Conservation (phyloP, 1,284 basidiomycete species). For the Trichosporon asahii region DNA sequence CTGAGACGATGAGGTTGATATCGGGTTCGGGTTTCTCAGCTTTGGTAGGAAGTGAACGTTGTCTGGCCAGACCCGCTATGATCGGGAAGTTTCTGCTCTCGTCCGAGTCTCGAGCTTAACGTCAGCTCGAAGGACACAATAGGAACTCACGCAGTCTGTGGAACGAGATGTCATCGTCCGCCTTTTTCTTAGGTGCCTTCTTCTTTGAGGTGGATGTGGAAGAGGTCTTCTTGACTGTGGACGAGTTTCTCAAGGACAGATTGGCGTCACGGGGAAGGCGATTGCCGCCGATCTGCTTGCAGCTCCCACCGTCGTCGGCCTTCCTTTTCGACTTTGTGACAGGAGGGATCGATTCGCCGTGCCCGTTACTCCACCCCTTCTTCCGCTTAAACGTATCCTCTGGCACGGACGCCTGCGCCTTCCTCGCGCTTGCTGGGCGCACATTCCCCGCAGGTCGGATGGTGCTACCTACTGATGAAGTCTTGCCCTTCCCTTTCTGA, state of each 20-base stretch:
- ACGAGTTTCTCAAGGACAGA: conserved; percentile 8
- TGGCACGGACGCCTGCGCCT: conserved; percentile 9
- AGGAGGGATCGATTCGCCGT: conserved; percentile 19
- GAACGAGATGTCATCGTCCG: conserved; percentile 20
- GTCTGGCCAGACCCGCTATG: conserved; percentile 19
- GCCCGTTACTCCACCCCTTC: conserved; percentile 26
- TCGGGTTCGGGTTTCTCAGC: not conserved
- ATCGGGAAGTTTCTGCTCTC: conserved; percentile 13
- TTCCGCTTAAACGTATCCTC: conserved; percentile 6
- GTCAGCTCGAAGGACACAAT: not conserved
- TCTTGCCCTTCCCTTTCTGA: not conserved
- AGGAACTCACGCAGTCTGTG: conserved; percentile 15
- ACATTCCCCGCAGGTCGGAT: not conserved
- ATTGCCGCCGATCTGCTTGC: not conserved
- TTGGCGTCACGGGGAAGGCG: conserved; percentile 1
- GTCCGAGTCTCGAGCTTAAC: not conserved
- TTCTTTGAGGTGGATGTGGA: conserved; percentile 3
- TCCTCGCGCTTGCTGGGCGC: conserved; percentile 8
- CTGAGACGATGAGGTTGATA: not conserved
- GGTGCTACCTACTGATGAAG: not conserved
- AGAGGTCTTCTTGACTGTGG: not conserved
- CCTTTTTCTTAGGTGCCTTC: conserved; percentile 16
- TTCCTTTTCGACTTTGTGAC: conserved; percentile 12
- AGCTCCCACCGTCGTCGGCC: not conserved
- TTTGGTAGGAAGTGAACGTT: conserved; percentile 13